Conservation (phyloP, 139 green algal genomes). For the Chlorella ohadii region DNA sequence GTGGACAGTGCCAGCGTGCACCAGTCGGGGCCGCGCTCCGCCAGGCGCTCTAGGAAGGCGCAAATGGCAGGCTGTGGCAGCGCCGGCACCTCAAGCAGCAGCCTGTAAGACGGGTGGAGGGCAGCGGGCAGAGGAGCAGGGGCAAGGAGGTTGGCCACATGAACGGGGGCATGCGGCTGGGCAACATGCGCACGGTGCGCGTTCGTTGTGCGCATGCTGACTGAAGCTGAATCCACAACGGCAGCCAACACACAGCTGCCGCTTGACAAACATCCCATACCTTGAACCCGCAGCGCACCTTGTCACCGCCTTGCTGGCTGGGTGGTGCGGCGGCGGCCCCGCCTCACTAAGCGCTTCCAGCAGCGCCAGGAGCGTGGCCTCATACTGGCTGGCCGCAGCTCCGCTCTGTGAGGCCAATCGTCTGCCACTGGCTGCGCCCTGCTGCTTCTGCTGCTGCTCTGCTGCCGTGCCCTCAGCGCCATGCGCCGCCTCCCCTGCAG, state of each 20-base stretch:
- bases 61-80: slow-evolving; percentile 53
- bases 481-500: not conserved
- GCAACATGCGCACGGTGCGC: too few relatives aligned
- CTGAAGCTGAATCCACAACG: too few relatives aligned
- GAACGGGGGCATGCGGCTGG: not conserved
- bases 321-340: too few relatives aligned
- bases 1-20: slow-evolving; percentile 55
- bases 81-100: slow-evolving; percentile 63
- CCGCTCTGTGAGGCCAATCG: slow-evolving; percentile 15
- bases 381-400: slow-evolving; percentile 42
- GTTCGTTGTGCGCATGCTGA: too few relatives aligned
- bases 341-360: slow-evolving; percentile 50
- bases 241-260: too few relatives aligned
- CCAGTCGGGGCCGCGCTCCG: slow-evolving; percentile 53
- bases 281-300: too few relatives aligned
- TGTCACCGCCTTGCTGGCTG: too few relatives aligned
- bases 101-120: not conserved
- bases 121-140: not conserved
- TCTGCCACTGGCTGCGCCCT: not conserved
- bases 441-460: not conserved
- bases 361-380: slow-evolving; percentile 63
- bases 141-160: not conserved
- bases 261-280: too few relatives aligned
- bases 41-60: slow-evolving; percentile 53
- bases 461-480: not conserved